Conservation (phyloP, 2,329 filamentous ascomycete species). For the Pseudogymnoascus sp. region DNA sequence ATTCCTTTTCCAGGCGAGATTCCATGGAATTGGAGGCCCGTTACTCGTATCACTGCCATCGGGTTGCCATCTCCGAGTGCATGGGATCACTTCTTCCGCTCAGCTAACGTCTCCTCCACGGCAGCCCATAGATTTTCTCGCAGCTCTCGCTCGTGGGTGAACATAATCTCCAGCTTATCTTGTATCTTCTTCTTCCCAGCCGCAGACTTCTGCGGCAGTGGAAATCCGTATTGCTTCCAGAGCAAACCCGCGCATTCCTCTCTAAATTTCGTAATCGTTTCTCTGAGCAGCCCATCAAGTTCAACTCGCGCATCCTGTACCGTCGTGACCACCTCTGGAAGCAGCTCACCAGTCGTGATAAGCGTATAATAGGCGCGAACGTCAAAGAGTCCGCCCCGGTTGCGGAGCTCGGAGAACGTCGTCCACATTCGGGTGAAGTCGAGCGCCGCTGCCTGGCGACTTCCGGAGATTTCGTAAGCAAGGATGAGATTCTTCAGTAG, state of each 20-base stretch:
- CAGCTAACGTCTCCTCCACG: constrained; percentile 39
- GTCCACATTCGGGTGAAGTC: constrained; percentile 62
- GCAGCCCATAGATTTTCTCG: constrained; percentile 54
- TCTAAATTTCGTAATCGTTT: constrained; percentile 57
- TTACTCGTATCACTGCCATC: not conserved
- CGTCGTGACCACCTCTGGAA: constrained; percentile 33
- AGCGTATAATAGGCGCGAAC: constrained; percentile 37
- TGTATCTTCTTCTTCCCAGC: constrained; percentile 49
- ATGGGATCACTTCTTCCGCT: not conserved
- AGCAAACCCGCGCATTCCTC: constrained; percentile 48
- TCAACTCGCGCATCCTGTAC: constrained; percentile 56
- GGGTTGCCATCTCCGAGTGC: constrained; percentile 5
- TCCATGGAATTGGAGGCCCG: not conserved
- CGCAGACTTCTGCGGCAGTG: constrained; percentile 34
- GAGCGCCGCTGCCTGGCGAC: constrained; percentile 46
- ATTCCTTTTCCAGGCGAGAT: not conserved
- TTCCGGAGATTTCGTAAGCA: constrained; percentile 81
- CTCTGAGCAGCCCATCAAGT: constrained; percentile 54
- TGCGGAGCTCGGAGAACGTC: constrained; percentile 43
- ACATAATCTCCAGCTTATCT: constrained; percentile 48
- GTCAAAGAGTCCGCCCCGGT: constrained; percentile 45
- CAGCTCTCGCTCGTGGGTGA: constrained; percentile 53
- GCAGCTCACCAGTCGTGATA: constrained; percentile 34
- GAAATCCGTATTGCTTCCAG: constrained; percentile 36
- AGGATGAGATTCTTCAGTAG: constrained; percentile 94